Conservation (phyloP, 139 green algal species). For the Coccomyxa sp. region DNA sequence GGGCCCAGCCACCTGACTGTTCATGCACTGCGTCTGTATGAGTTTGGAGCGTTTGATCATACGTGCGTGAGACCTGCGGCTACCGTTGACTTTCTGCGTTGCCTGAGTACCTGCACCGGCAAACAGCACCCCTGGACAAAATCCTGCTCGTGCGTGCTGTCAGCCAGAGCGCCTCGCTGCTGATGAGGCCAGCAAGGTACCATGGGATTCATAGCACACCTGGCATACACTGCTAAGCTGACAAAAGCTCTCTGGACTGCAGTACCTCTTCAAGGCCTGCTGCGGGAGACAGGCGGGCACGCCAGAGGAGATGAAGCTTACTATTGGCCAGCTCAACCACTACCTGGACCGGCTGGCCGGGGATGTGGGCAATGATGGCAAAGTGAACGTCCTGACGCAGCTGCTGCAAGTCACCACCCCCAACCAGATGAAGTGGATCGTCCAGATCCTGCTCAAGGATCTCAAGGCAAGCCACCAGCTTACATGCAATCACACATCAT, state of each 20-base stretch:
- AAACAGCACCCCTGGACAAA: neutral
- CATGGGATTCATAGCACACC: neutral
- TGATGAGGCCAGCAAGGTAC: too few species aligned
- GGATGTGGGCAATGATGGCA: conserved; percentile 18
- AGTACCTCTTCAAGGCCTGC: conserved; percentile 41
- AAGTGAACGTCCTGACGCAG: conserved; percentile 17
- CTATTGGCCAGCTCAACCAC: conserved; percentile 48
- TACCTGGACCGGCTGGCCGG: conserved; percentile 50
- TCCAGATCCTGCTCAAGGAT: conserved; percentile 66
- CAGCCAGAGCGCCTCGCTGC: too few species aligned
- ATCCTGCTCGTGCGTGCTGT: neutral
- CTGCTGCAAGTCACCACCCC: conserved; percentile 34
- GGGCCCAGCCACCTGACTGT: too few species aligned
- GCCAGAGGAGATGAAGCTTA: conserved; percentile 18
- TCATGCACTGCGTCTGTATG: too few species aligned
- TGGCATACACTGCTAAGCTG: neutral
- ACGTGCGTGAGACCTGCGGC: neutral
- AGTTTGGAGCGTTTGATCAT: too few species aligned
- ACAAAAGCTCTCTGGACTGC: conserved; percentile 9
- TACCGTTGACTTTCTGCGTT: neutral
- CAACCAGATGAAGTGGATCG: conserved; percentile 63
- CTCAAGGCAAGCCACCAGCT: conserved; percentile 37
- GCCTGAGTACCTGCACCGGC: too few species aligned
- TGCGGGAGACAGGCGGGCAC: conserved; percentile 19
- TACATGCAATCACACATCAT: neutral